Conservation (phyloP, 2,329 filamentous ascomycete genomes). For the Exserohilum rostratum region DNA sequence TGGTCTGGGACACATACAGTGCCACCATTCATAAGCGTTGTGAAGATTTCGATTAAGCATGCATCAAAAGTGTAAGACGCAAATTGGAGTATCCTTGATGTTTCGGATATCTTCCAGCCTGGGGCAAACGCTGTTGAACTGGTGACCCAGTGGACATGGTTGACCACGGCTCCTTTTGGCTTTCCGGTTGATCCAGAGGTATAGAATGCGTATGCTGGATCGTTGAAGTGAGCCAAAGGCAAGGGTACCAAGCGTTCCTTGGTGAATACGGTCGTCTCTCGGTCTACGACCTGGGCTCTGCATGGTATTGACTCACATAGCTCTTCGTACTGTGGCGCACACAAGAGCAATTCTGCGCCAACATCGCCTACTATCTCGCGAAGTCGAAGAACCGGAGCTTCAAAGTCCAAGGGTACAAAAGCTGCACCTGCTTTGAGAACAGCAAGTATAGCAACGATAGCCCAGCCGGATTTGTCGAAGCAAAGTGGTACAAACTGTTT, state of each 20-base stretch:
- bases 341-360: conserved; percentile 36
- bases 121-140: conserved; percentile 36
- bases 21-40: conserved; percentile 54
- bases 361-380: conserved; percentile 44
- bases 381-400: conserved; percentile 45
- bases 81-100: conserved; percentile 63
- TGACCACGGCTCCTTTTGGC: conserved; percentile 67
- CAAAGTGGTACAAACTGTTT: conserved; percentile 41
- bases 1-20: conserved; percentile 58
- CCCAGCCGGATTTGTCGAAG: conserved; percentile 47
- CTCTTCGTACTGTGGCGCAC: conserved; percentile 29
- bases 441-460: conserved; percentile 44
- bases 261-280: conserved; percentile 50
- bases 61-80: conserved; percentile 55
- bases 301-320: conserved; percentile 36
- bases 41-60: conserved; percentile 55
- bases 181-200: conserved; percentile 63
- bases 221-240: conserved; percentile 50
- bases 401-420: conserved; percentile 48
- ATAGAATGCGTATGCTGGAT: conserved; percentile 67
- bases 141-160: conserved; percentile 64
- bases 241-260: conserved; percentile 36
- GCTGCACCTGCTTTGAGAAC: conserved; percentile 47
- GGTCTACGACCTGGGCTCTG: conserved; percentile 39
- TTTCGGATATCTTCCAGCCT: conserved; percentile 51